Base-by-base conservation (phyloP, 1,284 basidiomycete genomes). In the Leccinum fallax region DNA sequence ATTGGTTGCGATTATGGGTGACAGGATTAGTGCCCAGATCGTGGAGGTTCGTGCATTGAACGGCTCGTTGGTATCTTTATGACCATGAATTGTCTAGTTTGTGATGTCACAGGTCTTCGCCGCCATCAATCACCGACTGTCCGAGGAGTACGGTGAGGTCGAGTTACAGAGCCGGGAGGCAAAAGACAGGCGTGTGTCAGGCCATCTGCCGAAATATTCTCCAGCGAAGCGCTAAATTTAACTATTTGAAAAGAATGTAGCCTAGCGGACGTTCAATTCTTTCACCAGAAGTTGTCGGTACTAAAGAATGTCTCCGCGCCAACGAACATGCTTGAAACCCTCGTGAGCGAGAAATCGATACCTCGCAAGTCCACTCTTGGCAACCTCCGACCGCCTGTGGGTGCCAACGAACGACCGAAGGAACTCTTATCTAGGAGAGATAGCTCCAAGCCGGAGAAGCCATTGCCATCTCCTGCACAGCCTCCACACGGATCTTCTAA, bases 1-100 rank as follows among this genome's bases (percentile, higher is more conserved):
- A 80, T 84, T 99, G 58, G 92, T 99, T 57, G 93, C 95, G 40
- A 99, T 99, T 77, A 99, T 99, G 97, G 90, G 95, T 58, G 97
- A 99, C 78, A 86, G 97, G 57, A 81, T 99, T 53, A 88, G 83
- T 64, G 89, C 93, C 2, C 97, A 99, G 24, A 85, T 93, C 15
- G 92, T 97, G 53, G 92, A 95, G 85, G 90, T 93, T 68, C 24
- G 74, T 65, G 24, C 34, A 13, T 40, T 16, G 53, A 38, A 54
- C n/a, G 30, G 43, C 30, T 26, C 57, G 48, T 53, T 54, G 48
- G 7, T 19, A 54, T 49, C 30, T 30, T 60, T 7, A 11, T 26
- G 57, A 71, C 26, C 15, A 36, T 38, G 30, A 36, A 51, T 28
- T 53, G 53, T 63, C 52, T 71, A 95, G 92, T 86, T 84, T 72